Percentiles rank a stretch among this genome's conserved stretches.
Conservation (phyloP, 495 filamentous ascomycete species). For the Echria macrotheca region DNA sequence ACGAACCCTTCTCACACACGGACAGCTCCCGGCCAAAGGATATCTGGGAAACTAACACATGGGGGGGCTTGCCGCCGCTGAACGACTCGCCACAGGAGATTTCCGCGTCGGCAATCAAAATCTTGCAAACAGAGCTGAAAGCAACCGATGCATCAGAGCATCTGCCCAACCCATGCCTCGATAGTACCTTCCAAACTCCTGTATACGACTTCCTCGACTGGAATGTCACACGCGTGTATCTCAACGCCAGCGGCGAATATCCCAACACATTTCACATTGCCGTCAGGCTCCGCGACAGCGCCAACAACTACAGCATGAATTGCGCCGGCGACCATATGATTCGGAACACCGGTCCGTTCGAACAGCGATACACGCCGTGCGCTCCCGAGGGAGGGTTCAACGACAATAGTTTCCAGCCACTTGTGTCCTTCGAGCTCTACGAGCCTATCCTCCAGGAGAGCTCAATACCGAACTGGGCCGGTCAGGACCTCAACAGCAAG, state of each 20-base stretch:
- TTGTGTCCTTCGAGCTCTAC: neutral
- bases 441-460: neutral
- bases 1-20: neutral
- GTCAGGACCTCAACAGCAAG: no score
- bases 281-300: constrained; percentile 6
- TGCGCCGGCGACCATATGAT: neutral
- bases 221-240: neutral
- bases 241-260: neutral
- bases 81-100: neutral
- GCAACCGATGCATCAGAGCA: neutral
- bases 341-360: neutral
- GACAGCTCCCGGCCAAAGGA: neutral
- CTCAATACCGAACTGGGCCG: neutral
- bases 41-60: constrained; percentile 1
- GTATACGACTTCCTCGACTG: constrained; percentile 1
- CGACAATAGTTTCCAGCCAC: neutral
- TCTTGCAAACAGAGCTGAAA: neutral
- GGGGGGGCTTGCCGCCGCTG: neutral
- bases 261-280: neutral
- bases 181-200: neutral
- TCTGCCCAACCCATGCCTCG: neutral
- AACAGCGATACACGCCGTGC: neutral
- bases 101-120: neutral
- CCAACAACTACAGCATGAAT: constrained; percentile 2
- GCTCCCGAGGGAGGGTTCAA: neutral